Conservation (phyloP, 2,329 filamentous ascomycete species). For the Dactylonectria macrodidyma region DNA sequence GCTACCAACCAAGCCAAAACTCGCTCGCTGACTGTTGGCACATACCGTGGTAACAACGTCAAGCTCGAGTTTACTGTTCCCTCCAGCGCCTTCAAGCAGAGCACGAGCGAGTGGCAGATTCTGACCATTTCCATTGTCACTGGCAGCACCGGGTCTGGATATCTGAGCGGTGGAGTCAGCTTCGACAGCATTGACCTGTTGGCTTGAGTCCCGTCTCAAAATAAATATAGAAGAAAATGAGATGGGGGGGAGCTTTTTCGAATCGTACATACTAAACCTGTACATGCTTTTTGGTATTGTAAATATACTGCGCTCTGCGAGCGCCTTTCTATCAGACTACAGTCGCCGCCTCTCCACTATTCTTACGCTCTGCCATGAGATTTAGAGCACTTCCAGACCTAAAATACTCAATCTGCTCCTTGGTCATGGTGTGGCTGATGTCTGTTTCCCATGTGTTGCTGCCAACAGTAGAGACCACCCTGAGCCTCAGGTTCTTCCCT, state of each 20-base stretch:
- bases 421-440: constrained; percentile 29
- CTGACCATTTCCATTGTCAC: constrained; percentile 50
- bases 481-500: constrained; percentile 12
- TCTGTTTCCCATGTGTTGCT: constrained; percentile 22
- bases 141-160: constrained; percentile 46
- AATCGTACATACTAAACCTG: neutral
- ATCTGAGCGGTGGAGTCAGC: constrained; percentile 49
- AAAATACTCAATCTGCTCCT: constrained; percentile 34
- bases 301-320: neutral
- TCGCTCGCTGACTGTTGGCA: constrained; percentile 52
- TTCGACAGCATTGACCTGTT: constrained; percentile 49
- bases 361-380: constrained; percentile 33
- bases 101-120: constrained; percentile 48
- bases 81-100: constrained; percentile 46
- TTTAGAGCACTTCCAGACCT: constrained; percentile 36
- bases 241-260: neutral
- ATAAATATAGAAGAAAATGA: neutral
- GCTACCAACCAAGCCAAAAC: constrained; percentile 50
- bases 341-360: neutral
- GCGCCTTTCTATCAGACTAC: neutral
- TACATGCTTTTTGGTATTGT: neutral
- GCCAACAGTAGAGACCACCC: constrained; percentile 9
- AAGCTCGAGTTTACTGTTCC: constrained; percentile 49
- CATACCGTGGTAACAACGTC: constrained; percentile 51
- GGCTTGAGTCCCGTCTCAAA: constrained; percentile 4